These are phyloP conservation scores for Metschnikowia kunwiensis DNA, from an alignment of 805 yeast species.

Conservation along the genomic window DNA sequence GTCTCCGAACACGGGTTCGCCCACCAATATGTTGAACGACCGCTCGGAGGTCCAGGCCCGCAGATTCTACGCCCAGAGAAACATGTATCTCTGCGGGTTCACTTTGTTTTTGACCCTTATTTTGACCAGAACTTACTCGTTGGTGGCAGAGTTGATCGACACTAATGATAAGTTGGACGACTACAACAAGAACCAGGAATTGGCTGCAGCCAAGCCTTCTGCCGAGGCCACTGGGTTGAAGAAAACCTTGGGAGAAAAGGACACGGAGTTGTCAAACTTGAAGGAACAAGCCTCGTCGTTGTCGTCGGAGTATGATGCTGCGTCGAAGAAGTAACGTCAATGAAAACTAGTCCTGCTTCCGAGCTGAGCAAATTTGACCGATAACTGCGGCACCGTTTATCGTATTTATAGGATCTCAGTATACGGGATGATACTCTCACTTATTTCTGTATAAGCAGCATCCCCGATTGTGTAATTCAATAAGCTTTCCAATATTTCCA, in stretches of 20 bases:
- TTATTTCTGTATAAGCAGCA: no score
- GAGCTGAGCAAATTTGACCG: no score
- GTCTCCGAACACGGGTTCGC: conserved; percentile 18
- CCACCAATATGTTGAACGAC: conserved; percentile 41
- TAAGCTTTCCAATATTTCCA: no score
- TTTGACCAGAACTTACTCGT: conserved; percentile 75
- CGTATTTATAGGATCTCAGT: no score
- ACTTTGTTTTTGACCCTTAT: conserved; percentile 86
- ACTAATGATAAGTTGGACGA: conserved; percentile 59
- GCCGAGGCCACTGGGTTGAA: conserved; percentile 47
- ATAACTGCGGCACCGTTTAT: no score
- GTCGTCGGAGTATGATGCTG: conserved; percentile 57
- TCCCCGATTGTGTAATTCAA: no score
- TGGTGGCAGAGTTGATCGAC: conserved; percentile 69
- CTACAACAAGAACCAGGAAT: conserved; percentile 24
- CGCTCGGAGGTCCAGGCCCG: conserved; percentile 86
- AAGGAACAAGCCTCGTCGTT: conserved; percentile 72
- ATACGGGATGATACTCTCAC: no score
- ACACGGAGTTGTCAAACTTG: conserved; percentile 61
- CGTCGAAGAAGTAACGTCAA: no score
- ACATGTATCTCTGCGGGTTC: conserved; percentile 93
- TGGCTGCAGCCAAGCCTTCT: conserved; percentile 19
- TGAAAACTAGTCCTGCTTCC: no score
- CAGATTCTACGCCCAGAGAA: conserved; percentile 93
- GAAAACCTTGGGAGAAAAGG: conserved; percentile 48